A percentile compares a stretch with the other conserved stretches of the same genome.
phyloP scores from a whole-genome alignment of 2,329 filamentous ascomycete genomes.

The Arthrobotrys sphaeroides region DNA sequence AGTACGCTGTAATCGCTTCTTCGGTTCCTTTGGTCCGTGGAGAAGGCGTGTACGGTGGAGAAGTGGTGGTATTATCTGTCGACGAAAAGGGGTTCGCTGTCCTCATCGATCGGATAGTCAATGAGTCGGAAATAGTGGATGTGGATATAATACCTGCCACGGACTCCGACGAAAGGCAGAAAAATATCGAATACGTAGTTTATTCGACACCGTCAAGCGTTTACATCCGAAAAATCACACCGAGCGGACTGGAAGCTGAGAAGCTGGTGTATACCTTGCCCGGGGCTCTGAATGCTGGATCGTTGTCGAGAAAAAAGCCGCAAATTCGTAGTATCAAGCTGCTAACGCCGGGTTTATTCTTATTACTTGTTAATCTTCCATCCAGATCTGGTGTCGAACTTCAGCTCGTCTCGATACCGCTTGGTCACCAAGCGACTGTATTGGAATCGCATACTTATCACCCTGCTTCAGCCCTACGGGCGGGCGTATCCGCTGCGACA shows the following conservation, averaged over 20 bases:
- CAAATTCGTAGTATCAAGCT: slow-evolving; percentile 55
- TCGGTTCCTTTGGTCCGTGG: slow-evolving; percentile 50
- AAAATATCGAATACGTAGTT: slow-evolving; percentile 52
- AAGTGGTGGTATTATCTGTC: slow-evolving; percentile 41
- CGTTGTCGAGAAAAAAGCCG: slow-evolving; percentile 49
- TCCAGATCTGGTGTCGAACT: slow-evolving; percentile 55
- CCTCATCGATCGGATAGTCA: slow-evolving; percentile 48
- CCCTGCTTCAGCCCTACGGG: slow-evolving; percentile 34
- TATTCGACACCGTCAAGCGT: slow-evolving; percentile 52
- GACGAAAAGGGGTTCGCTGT: slow-evolving; percentile 43
- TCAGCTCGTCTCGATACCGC: slow-evolving; percentile 20
- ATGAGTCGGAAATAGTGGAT: slow-evolving; percentile 55
- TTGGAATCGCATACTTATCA: slow-evolving; percentile 44
- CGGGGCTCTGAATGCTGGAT: slow-evolving; percentile 36
- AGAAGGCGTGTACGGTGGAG: slow-evolving; percentile 43
- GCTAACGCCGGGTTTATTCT: slow-evolving; percentile 42
- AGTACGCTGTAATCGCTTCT: slow-evolving; percentile 53
- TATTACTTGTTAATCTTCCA: slow-evolving; percentile 55
- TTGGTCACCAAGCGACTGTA: slow-evolving; percentile 12
- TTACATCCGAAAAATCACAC: slow-evolving; percentile 45
- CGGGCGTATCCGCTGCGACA: slow-evolving; percentile 45
- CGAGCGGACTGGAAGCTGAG: slow-evolving; percentile 47
- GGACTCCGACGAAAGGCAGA: slow-evolving; percentile 36
- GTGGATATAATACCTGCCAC: slow-evolving; percentile 52
- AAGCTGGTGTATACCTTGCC: slow-evolving; percentile 35